Conservation (phyloP, 768 basidiomycete genomes). For the Chalciporus pseudorubinellus region DNA sequence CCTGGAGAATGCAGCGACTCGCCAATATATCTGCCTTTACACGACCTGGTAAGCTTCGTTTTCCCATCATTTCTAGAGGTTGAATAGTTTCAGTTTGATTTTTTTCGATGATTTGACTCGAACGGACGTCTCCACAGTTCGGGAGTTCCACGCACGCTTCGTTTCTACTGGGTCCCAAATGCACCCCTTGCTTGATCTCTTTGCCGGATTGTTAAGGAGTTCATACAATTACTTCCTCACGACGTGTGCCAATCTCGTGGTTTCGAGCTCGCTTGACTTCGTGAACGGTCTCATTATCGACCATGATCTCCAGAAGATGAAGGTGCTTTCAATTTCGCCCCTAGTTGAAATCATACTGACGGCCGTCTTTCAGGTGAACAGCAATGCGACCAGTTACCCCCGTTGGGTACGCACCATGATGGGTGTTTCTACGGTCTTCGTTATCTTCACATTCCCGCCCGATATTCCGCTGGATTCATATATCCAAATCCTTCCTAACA, state of each 20-base stretch:
- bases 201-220: background rate
- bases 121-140: background rate
- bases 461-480: constrained; percentile 1
- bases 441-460: constrained; percentile 8
- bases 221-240: constrained; percentile 5
- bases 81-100: background rate
- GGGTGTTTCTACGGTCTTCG: constrained; percentile 1
- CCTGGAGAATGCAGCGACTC: background rate
- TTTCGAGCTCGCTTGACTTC: constrained; percentile 7
- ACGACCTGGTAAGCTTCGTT: background rate
- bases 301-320: constrained; percentile 1
- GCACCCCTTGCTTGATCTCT: constrained; percentile 4
- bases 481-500: constrained; percentile 6
- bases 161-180: background rate
- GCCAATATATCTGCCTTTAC: constrained; percentile 5
- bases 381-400: background rate
- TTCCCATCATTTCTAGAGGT: background rate
- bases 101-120: constrained; percentile 8
- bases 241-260: constrained; percentile 2
- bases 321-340: background rate
- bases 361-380: background rate
- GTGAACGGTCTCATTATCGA: constrained; percentile 1
- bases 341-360: background rate
- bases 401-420: constrained; percentile 7
- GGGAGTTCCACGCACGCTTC: constrained; percentile 6